Conservation (phyloP, 179 eudicot genomes). For the Beta macrorhiza region DNA sequence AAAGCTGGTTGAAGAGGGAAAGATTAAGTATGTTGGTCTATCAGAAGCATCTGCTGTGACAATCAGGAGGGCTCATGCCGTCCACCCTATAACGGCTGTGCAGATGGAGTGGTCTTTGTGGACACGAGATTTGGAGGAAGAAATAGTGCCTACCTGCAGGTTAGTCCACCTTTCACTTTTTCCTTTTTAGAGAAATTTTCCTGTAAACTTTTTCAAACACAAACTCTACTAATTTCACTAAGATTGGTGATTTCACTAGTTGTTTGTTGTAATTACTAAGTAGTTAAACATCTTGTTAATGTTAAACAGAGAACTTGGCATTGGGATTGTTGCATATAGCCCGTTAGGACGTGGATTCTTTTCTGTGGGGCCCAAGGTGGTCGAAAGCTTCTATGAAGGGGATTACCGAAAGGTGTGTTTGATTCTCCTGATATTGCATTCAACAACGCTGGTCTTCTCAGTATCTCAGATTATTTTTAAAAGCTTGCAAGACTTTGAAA, state of each 20-base stretch:
- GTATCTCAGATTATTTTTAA: too few species aligned
- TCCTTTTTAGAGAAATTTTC: not conserved
- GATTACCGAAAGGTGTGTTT: conserved; percentile 28
- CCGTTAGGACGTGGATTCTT: conserved; percentile 51
- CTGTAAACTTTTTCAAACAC: not conserved
- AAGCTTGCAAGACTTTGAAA: too few species aligned
- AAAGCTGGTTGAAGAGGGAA: conserved; percentile 66
- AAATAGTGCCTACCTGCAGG: conserved; percentile 42
- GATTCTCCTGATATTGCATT: too few species aligned
- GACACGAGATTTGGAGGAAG: conserved; percentile 62
- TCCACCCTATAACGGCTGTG: conserved; percentile 61
- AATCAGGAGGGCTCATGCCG: conserved; percentile 55
- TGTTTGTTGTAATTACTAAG: not conserved
- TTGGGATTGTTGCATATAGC: conserved; percentile 50
- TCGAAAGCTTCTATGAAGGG: conserved; percentile 21
- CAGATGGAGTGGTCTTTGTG: conserved; percentile 68
- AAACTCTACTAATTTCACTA: too few species aligned
- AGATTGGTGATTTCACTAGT: not conserved
- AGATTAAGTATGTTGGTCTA: conserved; percentile 57
- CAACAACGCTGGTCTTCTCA: too few species aligned
- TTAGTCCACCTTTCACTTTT: not conserved
- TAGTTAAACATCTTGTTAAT: not conserved
- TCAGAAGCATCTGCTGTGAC: conserved; percentile 60
- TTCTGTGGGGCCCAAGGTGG: conserved; percentile 31
- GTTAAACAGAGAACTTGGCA: conserved; percentile 48